Conservation (phyloP, 495 filamentous ascomycete species). For the Echria macrotheca region DNA sequence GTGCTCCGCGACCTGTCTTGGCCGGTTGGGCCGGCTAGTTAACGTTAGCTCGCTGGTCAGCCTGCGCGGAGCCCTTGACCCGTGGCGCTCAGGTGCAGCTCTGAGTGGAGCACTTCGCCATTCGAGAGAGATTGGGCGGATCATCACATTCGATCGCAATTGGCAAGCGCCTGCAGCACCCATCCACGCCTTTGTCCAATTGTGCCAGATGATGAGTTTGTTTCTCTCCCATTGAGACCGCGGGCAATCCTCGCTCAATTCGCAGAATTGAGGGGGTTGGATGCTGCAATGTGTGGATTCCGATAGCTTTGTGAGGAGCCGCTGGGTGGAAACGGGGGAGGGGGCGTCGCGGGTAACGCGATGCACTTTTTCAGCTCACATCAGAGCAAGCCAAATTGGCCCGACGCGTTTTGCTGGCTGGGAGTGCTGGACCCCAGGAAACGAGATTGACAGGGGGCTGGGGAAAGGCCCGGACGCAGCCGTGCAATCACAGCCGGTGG, state of each 20-base stretch:
- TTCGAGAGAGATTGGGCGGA: constrained; percentile 15
- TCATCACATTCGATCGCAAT: constrained; percentile 3
- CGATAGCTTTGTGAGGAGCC: background rate
- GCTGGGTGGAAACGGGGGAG: background rate
- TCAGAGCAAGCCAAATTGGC: constrained; percentile 20
- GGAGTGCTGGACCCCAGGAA: constrained; percentile 7
- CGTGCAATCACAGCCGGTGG: constrained; percentile 16
- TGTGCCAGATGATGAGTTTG: background rate
- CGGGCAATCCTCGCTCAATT: too few relatives aligned
- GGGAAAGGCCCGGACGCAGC: constrained; percentile 8
- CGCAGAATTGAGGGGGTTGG: background rate
- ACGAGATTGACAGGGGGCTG: constrained; percentile 18
- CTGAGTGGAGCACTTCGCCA: constrained; percentile 9
- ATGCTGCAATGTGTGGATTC: too few relatives aligned
- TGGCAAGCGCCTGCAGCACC: background rate
- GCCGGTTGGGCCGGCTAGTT: too few relatives aligned
- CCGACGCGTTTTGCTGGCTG: constrained; percentile 18
- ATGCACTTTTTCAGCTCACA: constrained; percentile 25
- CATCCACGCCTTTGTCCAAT: constrained; percentile 2
- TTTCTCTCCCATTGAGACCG: too few relatives aligned
- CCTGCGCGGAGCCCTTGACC: constrained; percentile 7
- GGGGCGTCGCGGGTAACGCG: constrained; percentile 11
- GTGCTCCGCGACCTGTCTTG: constrained; percentile 14
- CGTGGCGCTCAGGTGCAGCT: constrained; percentile 11
- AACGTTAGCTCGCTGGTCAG: too few relatives aligned